These are phyloP conservation scores for Boletus sp. DNA, from an alignment of 768 basidiomycete genomes.

Conservation along the genomic window DNA sequence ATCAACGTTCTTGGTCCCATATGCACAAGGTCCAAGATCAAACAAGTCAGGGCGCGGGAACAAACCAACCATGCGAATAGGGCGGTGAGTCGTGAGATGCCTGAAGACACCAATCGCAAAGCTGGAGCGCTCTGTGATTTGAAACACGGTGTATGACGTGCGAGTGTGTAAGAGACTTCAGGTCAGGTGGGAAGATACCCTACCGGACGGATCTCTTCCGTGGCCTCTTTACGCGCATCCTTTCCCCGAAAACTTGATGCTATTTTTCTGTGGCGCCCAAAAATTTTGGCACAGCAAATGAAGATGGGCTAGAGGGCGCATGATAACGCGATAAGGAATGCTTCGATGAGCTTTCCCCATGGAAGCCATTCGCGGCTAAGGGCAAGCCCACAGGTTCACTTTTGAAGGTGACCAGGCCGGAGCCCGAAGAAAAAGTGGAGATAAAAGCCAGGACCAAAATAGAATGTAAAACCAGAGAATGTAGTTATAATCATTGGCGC, in stretches of 20 bases:
- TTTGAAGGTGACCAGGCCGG: too few species aligned
- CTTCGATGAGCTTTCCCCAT: neutral
- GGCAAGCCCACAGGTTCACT: neutral
- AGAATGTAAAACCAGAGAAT: neutral
- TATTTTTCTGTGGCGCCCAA: neutral
- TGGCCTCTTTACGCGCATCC: neutral
- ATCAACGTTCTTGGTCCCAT: neutral
- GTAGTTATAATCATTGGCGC: neutral
- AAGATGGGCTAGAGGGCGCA: neutral
- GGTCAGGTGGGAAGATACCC: neutral
- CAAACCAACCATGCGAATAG: neutral
- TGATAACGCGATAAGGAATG: neutral
- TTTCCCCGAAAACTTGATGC: neutral
- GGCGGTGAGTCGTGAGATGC: neutral
- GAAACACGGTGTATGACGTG: neutral
- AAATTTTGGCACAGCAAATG: neutral
- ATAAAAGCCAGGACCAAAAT: neutral
- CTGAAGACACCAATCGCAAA: neutral
- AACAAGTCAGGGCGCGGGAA: neutral
- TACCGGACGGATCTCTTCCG: slow-evolving; percentile 30
- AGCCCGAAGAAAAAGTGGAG: neutral
- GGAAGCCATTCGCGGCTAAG: neutral
- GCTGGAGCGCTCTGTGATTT: neutral
- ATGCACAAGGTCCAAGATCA: neutral
- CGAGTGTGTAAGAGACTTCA: neutral